Evolutionary conservation across 345 rosid genomes (phyloP).

Genomic region (Euphorbia tirucalli): DNA sequence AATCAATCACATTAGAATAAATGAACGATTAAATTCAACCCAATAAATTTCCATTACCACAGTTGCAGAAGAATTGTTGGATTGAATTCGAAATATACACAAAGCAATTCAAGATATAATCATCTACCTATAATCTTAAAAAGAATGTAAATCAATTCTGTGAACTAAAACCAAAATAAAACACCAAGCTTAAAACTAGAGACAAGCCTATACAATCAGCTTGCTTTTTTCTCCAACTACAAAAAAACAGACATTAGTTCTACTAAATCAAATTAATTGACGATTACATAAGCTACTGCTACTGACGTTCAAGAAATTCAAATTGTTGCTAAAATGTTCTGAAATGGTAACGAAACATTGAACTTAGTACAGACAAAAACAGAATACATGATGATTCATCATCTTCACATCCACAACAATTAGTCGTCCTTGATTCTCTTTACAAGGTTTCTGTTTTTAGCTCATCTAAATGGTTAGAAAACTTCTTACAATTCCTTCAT

Average conservation of each 20-base stretch:
- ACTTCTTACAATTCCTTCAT: conserved; percentile 18
- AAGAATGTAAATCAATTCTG: too few species aligned
- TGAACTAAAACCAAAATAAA: too few species aligned
- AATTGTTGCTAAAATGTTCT: not conserved
- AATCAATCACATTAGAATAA: too few species aligned
- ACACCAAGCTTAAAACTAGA: too few species aligned
- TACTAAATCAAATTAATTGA: not conserved
- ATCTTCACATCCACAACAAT: conserved; percentile 24
- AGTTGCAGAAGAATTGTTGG: too few species aligned
- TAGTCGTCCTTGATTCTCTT: conserved; percentile 21
- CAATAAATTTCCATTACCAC: too few species aligned
- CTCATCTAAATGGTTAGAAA: conserved; percentile 21
- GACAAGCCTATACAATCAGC: too few species aligned
- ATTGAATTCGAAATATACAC: too few species aligned
- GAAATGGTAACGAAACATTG: not conserved
- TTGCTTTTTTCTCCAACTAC: not conserved
- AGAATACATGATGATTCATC: conserved; percentile 5
- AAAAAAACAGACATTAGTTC: not conserved
- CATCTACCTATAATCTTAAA: too few species aligned
- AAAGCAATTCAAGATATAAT: too few species aligned
- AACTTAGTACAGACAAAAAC: conserved; percentile 8
- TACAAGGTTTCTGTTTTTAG: conserved; percentile 7
- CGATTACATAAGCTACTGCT: not conserved
- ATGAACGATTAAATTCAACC: too few species aligned
- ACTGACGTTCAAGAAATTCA: conserved; percentile 10